Percentiles rank a stretch among this genome's conserved stretches.
Evolutionary conservation across 768 basidiomycete genomes (phyloP).

Genomic region (Tulasnella sp.): DNA sequence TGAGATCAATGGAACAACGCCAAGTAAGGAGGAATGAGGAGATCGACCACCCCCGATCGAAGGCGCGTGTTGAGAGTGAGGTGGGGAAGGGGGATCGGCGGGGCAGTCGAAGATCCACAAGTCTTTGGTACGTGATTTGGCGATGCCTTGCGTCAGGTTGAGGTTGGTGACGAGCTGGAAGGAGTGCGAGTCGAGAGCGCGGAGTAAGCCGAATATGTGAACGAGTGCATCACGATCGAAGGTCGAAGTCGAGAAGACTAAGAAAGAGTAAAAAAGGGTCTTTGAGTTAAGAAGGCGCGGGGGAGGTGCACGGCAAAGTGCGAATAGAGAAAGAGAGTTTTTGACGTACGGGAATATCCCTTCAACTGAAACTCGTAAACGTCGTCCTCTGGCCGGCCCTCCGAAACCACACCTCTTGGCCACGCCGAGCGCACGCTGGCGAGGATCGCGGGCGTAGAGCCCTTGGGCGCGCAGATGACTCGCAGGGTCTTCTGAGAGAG

Average conservation of each 20-base stretch:
- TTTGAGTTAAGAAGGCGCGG: background rate
- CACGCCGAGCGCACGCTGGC: constrained; percentile 24
- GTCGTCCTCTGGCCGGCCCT: constrained; percentile 24
- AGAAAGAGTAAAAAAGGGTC: background rate
- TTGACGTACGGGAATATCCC: constrained; percentile 21
- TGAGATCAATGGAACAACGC: background rate
- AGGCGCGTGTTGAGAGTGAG: constrained; percentile 6
- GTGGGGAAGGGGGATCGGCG: constrained; percentile 20
- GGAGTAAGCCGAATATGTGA: constrained; percentile 23
- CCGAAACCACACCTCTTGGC: constrained; percentile 26
- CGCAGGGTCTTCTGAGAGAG: constrained; percentile 15
- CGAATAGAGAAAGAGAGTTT: background rate
- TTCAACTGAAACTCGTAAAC: constrained; percentile 28
- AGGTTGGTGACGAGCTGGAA: constrained; percentile 26
- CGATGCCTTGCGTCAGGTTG: constrained; percentile 25
- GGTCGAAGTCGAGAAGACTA: constrained; percentile 27
- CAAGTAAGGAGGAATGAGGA: background rate
- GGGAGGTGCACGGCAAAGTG: background rate
- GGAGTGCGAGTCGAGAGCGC: constrained; percentile 15
- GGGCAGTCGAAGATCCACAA: constrained; percentile 29
- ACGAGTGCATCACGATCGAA: constrained; percentile 27
- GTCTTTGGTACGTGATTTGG: constrained; percentile 26
- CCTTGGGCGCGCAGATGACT: constrained; percentile 24
- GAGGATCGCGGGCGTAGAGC: constrained; percentile 26
- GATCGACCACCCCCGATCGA: background rate